phyloP scores from a whole-genome alignment of 75 land plant genomes.

The Cupressus sempervirens region DNA sequence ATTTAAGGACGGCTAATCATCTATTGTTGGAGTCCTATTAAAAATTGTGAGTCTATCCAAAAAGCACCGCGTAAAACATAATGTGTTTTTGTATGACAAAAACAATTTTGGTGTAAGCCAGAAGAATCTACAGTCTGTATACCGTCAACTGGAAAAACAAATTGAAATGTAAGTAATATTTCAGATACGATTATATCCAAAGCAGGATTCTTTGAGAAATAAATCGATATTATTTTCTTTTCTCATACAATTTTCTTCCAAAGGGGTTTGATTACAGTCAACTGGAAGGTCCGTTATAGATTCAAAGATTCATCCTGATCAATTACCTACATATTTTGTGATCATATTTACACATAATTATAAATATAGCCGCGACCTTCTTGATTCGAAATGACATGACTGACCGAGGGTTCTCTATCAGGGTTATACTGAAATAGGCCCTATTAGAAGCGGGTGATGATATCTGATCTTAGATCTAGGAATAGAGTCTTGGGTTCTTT shows the following conservation, averaged over 20 bases:
- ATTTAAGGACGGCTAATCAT: not conserved
- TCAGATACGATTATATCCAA: too few species aligned
- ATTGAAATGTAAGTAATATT: not conserved
- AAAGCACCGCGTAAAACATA: not conserved
- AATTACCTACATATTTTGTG: not conserved
- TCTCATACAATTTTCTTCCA: not conserved
- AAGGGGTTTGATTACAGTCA: not conserved
- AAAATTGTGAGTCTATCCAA: not conserved
- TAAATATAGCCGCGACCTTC: not conserved
- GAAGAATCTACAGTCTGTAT: not conserved
- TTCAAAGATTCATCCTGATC: not conserved
- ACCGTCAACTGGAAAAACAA: not conserved
- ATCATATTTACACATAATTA: not conserved
- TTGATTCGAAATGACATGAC: not conserved
- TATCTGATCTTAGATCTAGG: not conserved
- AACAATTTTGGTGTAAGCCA: not conserved
- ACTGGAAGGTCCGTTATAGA: not conserved
- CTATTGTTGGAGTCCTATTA: not conserved
- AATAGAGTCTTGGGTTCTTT: not conserved
- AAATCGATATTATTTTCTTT: not conserved
- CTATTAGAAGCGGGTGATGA: not conserved
- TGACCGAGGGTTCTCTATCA: not conserved
- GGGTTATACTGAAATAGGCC: not conserved
- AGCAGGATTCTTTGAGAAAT: not conserved
- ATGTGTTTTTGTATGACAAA: not conserved